phyloP scores from a whole-genome alignment of 768 basidiomycete species.

The Psilocybe sp. region DNA sequence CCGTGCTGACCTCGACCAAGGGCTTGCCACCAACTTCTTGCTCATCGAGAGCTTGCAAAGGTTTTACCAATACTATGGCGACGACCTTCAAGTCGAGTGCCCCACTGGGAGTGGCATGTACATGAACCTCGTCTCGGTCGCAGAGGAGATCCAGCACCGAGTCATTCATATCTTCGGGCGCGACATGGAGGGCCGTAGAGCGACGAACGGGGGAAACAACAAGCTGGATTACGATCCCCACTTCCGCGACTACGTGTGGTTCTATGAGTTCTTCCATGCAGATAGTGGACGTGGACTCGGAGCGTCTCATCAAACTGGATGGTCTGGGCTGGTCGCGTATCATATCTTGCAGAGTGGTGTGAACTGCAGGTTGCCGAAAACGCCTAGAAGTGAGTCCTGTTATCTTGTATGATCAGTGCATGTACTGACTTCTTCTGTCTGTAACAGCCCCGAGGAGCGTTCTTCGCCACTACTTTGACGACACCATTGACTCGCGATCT shows the following conservation, averaged over 20 bases:
- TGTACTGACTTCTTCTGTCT: constrained; percentile 5
- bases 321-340: constrained; percentile 91
- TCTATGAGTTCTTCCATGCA: constrained; percentile 98
- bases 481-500: constrained; percentile 69
- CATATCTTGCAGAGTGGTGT: constrained; percentile 90
- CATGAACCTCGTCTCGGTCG: constrained; percentile 92
- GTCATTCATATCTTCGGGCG: constrained; percentile 98
- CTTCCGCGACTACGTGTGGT: constrained; percentile 96
- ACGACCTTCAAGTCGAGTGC: constrained; percentile 90
- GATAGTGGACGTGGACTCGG: constrained; percentile 91
- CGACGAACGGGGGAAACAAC: constrained; percentile 87
- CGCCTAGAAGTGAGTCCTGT: constrained; percentile 77
- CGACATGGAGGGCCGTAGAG: constrained; percentile 80
- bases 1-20: constrained; percentile 28
- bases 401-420: background rate
- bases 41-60: constrained; percentile 95
- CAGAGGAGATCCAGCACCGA: constrained; percentile 98
- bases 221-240: constrained; percentile 90
- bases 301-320: constrained; percentile 98
- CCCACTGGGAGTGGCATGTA: constrained; percentile 96
- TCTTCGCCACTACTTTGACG: constrained; percentile 92
- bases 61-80: constrained; percentile 97
- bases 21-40: constrained; percentile 96
- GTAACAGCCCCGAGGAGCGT: constrained; percentile 82
- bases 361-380: constrained; percentile 87